Evolutionary conservation across 371 early-diverging fungal genomes (phyloP), one percentile per base, ranked within the genome.

Genomic region (Mortierella sp.): DNA sequence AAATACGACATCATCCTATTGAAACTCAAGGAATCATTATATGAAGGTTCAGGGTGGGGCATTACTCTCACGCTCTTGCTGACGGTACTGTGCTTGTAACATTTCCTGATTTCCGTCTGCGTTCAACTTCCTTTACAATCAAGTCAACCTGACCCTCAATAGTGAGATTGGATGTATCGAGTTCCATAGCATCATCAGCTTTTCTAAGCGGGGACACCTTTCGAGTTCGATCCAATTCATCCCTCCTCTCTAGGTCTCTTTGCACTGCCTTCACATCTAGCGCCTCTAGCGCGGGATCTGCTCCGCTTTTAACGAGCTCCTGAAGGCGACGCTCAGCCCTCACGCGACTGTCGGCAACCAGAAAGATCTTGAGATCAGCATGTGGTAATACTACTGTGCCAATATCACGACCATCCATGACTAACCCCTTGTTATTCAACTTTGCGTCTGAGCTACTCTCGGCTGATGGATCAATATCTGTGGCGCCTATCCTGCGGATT

Each of bases 391-490:
- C 92, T 0, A 90, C 91, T 0, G 97, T 95, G 19, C 97, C 97
- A 61, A 97, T 96, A 85, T 98, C 98, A 7, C 98, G 85, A 9
- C 98, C 98, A 83, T 98, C 98, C 92, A 97, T 95, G 9, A 98
- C 95, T 21, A 97, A 84, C 24, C 96, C 96, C 21, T 15, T 36
- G 38, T 41, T 45, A 21, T 10, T 4, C 76, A 40, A 11, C 52
- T 58, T 22, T 62, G 40, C 16, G 24, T 32, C 21, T n/a, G 3
- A 8, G 58, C 15, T 16, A 11, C 8, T 13, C 16, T 62, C 40
- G 6, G 13, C 32, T 13, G 22, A 15, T 24, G 65, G 43, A 32
- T 58, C 66, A 7, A 65, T 48, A 32, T 69, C 71, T 4, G 63
- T 65, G 9, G 87, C 77, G 19, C 90, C 91, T 13, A 86, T 68